Evolutionary conservation across 352 stramenopile genomes (phyloP).

Genomic region (Phytopythium montanum): DNA sequence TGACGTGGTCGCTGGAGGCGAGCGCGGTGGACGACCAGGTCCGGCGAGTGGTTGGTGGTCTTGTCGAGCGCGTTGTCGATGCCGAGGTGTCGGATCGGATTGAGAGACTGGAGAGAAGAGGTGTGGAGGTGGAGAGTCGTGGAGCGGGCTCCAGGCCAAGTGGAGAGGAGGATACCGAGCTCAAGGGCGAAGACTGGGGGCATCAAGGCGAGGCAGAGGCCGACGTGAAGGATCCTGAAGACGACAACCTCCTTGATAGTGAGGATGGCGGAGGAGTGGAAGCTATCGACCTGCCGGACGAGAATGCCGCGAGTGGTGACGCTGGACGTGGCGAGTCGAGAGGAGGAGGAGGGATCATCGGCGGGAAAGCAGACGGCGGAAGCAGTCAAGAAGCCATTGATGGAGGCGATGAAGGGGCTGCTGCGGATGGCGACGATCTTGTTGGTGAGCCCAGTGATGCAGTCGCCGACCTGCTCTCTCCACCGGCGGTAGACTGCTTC

Average conservation of each 20-base stretch:
- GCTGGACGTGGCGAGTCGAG: neutral
- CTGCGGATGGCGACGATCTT: neutral
- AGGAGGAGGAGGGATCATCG: neutral
- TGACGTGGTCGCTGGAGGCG: conserved; percentile 39
- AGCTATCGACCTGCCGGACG: neutral
- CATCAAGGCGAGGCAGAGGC: neutral
- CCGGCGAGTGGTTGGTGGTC: conserved; percentile 16
- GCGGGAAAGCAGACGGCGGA: neutral
- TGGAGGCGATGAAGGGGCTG: neutral
- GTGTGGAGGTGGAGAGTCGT: neutral
- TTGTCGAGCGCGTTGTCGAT: conserved; percentile 31
- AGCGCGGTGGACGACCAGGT: conserved; percentile 23
- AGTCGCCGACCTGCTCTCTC: neutral
- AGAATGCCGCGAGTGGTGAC: neutral
- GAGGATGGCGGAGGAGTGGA: neutral
- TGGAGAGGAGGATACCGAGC: neutral
- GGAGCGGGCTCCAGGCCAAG: too few relatives aligned
- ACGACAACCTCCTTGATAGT: neutral
- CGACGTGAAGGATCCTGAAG: neutral
- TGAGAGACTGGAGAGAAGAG: conserved; percentile 8
- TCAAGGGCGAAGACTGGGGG: neutral
- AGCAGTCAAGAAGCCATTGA: neutral
- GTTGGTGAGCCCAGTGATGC: neutral
- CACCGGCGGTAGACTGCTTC: neutral
- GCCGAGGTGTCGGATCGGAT: conserved; percentile 14